These are phyloP conservation scores for Crotalaria pallida DNA, from an alignment of 306 rosid species.

Conservation along the genomic window DNA sequence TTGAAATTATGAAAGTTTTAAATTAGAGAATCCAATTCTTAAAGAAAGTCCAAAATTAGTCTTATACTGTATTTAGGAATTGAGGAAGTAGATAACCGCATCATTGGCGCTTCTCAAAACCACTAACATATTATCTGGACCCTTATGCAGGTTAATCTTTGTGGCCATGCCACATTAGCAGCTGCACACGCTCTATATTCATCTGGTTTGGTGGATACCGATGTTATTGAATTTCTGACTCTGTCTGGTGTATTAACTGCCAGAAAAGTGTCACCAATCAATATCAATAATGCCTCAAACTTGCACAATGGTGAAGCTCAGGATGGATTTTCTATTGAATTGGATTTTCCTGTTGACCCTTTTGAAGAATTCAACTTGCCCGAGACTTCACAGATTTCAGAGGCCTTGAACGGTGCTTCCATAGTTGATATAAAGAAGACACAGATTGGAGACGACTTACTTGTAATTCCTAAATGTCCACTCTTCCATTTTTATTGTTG, in stretches of 20 bases:
- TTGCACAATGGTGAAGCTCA: too few relatives aligned
- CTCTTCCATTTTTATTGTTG: too few relatives aligned
- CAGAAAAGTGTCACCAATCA: slow-evolving; percentile 14
- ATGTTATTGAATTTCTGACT: slow-evolving; percentile 45
- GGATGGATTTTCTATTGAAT: slow-evolving; percentile 31
- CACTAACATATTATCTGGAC: too few relatives aligned
- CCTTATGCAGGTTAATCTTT: slow-evolving; percentile 44
- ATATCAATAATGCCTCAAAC: background rate
- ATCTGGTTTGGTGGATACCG: slow-evolving; percentile 35
- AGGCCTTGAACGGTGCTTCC: slow-evolving; percentile 36
- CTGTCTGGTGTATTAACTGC: slow-evolving; percentile 52
- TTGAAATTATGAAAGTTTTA: too few relatives aligned
- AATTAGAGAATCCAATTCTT: too few relatives aligned
- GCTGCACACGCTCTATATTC: slow-evolving; percentile 46
- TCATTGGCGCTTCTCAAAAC: too few relatives aligned
- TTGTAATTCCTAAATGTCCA: slow-evolving; percentile 27
- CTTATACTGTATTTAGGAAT: too few relatives aligned
- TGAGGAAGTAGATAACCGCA: too few relatives aligned
- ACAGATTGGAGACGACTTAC: slow-evolving; percentile 3
- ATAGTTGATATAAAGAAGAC: slow-evolving; percentile 28
- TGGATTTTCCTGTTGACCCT: slow-evolving; percentile 39
- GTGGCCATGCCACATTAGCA: slow-evolving; percentile 75
- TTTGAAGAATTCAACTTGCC: slow-evolving; percentile 19
- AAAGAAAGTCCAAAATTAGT: too few relatives aligned
- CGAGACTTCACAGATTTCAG: slow-evolving; percentile 29